These are phyloP conservation scores for Cyberlindnera samutprakarnensis DNA, from an alignment of 805 yeast genomes.

Conservation along the genomic window DNA sequence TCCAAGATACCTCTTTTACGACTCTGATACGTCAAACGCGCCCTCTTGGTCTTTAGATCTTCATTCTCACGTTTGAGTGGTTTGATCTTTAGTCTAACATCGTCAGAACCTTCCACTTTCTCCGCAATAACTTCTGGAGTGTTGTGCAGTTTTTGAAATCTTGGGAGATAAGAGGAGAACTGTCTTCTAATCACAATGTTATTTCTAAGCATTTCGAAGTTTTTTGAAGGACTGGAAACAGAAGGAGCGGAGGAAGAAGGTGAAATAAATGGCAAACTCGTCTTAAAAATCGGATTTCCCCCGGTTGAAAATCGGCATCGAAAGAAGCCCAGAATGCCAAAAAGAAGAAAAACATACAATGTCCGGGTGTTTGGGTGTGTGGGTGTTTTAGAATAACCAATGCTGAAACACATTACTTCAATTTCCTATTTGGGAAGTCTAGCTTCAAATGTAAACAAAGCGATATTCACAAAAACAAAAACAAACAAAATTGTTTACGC, in stretches of 20 bases:
- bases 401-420: background rate
- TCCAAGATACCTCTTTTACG: slow-evolving; percentile 94
- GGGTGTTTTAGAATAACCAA: too few species aligned
- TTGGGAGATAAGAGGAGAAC: slow-evolving; percentile 3
- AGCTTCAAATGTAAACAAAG: slow-evolving; percentile 8
- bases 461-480: too few species aligned
- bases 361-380: too few species aligned
- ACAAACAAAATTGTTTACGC: too few species aligned
- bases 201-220: slow-evolving; percentile 6
- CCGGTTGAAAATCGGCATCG: too few species aligned
- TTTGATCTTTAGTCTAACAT: slow-evolving; percentile 38
- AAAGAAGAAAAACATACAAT: too few species aligned
- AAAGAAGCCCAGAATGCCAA: too few species aligned
- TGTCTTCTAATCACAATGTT: slow-evolving; percentile 4
- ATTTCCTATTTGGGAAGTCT: slow-evolving; percentile 10
- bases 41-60: slow-evolving; percentile 62
- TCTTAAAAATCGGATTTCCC: too few species aligned
- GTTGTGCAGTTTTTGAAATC: slow-evolving; percentile 10
- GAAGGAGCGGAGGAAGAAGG: too few species aligned
- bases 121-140: slow-evolving; percentile 19
- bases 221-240: too few species aligned
- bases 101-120: slow-evolving; percentile 7
- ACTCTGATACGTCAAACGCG: slow-evolving; percentile 85
- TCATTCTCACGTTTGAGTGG: slow-evolving; percentile 79
- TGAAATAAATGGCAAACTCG: too few species aligned